phyloP scores from a whole-genome alignment of 768 basidiomycete species.

The Dioszegia crocea region DNA sequence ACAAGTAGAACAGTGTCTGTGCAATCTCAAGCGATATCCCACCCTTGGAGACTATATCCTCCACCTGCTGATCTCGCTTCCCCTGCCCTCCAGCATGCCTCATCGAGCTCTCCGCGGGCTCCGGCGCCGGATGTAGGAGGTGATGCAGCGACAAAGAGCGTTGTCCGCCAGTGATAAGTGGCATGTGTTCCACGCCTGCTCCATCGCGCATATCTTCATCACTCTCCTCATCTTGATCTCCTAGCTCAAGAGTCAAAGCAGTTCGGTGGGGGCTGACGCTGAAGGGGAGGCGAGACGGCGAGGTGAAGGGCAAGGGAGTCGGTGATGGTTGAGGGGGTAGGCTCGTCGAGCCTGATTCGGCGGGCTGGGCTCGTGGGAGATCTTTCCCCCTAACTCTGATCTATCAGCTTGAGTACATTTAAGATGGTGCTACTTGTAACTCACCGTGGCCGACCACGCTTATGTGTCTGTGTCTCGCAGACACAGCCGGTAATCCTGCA shows the following conservation, averaged over 20 bases:
- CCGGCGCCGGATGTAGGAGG: constrained; percentile 7
- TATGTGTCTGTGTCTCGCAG: constrained; percentile 11
- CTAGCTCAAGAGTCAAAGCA: not conserved
- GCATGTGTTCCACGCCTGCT: not conserved
- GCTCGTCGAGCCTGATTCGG: no score
- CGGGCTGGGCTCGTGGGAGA: not conserved
- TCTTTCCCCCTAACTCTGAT: constrained; percentile 1
- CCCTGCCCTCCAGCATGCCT: no score
- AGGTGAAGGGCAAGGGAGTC: no score
- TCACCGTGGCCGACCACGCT: constrained; percentile 18
- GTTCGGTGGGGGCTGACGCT: no score
- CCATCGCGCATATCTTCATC: not conserved
- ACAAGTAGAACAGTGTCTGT: constrained; percentile 11
- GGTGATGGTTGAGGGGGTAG: no score
- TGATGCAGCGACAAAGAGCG: constrained; percentile 12
- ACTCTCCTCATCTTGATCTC: not conserved
- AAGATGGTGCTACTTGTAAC: not conserved
- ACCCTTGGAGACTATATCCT: constrained; percentile 9
- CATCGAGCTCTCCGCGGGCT: no score
- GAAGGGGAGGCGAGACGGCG: no score
- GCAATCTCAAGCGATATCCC: constrained; percentile 12
- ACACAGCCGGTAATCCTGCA: constrained; percentile 12
- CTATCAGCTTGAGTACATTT: no score
- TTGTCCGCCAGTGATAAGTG: constrained; percentile 9
- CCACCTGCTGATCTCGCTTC: not conserved